A percentile compares a stretch with the other conserved stretches of the same genome.
These are phyloP conservation scores for Nicotiana noctiflora DNA, from an alignment of 257 asterid genomes.

Conservation along the genomic window DNA sequence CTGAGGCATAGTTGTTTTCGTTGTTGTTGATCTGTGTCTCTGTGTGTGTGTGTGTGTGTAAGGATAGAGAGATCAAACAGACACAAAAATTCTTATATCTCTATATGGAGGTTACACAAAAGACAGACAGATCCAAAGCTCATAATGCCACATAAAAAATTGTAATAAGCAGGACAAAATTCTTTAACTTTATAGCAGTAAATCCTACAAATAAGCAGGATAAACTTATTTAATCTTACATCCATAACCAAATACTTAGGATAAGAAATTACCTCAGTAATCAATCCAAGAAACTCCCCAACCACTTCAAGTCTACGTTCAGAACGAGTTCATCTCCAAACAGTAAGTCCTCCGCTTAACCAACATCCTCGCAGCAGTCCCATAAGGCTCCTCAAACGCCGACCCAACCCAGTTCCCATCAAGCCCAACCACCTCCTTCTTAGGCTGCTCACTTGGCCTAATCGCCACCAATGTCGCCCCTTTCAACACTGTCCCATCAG, in stretches of 20 bases:
- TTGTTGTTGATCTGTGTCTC: too few relatives aligned
- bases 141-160: too few relatives aligned
- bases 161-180: too few relatives aligned
- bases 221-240: neutral
- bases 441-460: conserved; percentile 71
- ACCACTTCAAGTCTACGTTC: conserved; percentile 12
- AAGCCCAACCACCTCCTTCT: conserved; percentile 42
- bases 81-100: neutral
- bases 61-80: neutral
- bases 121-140: neutral
- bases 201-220: neutral
- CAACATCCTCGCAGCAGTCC: conserved; percentile 78
- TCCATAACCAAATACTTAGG: neutral
- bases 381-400: conserved; percentile 71
- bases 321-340: conserved; percentile 90
- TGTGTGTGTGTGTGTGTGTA: neutral
- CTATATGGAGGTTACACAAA: neutral
- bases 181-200: too few relatives aligned
- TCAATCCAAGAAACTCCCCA: neutral
- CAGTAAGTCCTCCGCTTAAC: conserved; percentile 81
- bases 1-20: too few relatives aligned
- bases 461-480: conserved; percentile 92
- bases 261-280: conserved; percentile 25
- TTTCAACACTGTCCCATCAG: conserved; percentile 69
- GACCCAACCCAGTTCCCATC: conserved; percentile 66